Base-by-base conservation (phyloP, 441 rosid genomes). In the Adansonia madagascariensis region DNA sequence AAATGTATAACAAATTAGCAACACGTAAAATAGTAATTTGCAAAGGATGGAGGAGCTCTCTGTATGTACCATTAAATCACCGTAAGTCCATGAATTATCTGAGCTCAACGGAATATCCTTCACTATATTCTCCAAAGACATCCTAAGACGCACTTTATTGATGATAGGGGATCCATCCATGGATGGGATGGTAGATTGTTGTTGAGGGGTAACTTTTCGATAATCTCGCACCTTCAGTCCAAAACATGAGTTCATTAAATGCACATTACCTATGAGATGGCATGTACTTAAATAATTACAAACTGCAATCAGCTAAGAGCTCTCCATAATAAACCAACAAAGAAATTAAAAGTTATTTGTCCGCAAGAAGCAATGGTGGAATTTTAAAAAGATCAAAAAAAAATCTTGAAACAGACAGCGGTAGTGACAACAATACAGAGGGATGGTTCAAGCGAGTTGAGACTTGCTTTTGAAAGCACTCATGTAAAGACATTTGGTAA, bases 81-180 rank as follows among this genome's bases (percentile, higher is more conserved):
- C 97, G 56, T 97, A 97, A 12, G 92, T 94, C 98, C 98, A 97
- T 73, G 98, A 85, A 77, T 83, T 86, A 83, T 90, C 94, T 8
- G 97, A 88, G 75, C 90, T 86, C 80, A 84, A 75, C 9, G 98
- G 96, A 77, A 97, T 93, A 87, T 94, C 99, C 87, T 93, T 94
- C 66, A 97, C 92, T 64, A 94, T 88, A 84, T 94, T 94, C 90
- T 92, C 97, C 80, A 97, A 83, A 41, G 99, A 93, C 92, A 93
- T 89, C 84, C 78, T 91, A 53, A 97, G 97, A 75, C 76, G 39
- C 75, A 93, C 88, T 88, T 85, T 93, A 79, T 82, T 87, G 77
- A 90, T 80, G 80, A 80, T 64, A 39, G 97, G 98, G 59, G 86
- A 73, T 66, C 75, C 84, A 73, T 75, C 84, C 61, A 61, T 53